phyloP scores from a whole-genome alignment of 192 early-diverging fungal species.

The Dimargaris verticillata region DNA sequence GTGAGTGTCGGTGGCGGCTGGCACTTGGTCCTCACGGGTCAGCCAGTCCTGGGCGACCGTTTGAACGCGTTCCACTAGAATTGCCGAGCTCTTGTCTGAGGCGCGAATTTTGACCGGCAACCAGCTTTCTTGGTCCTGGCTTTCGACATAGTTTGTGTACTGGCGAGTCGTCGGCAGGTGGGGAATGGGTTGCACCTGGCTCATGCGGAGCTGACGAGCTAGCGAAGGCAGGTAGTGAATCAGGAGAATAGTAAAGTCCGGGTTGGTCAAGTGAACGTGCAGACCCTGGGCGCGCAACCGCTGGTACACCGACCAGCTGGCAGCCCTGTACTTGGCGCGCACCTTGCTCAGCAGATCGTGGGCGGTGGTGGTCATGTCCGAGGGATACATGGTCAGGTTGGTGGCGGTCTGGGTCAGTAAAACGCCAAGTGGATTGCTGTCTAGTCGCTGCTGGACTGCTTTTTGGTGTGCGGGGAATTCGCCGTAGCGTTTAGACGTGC shows the following conservation, averaged over 20 bases:
- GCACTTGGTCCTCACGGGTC: not conserved
- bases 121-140: not conserved
- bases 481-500: too few relatives aligned
- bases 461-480: too few relatives aligned
- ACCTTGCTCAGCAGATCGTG: too few relatives aligned
- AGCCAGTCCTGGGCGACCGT: slow-evolving; percentile 1
- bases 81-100: not conserved
- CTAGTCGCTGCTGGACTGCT: too few relatives aligned
- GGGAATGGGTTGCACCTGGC: not conserved
- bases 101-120: not conserved
- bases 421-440: too few relatives aligned
- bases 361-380: too few relatives aligned
- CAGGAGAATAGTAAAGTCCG: not conserved
- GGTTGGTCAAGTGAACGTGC: not conserved
- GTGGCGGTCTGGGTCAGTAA: too few relatives aligned
- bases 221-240: slow-evolving; percentile 1
- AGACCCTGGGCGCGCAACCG: not conserved
- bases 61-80: not conserved
- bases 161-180: not conserved
- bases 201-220: not conserved
- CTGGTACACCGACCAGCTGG: not conserved
- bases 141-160: not conserved
- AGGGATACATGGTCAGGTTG: too few relatives aligned
- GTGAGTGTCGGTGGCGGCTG: not conserved
- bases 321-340: not conserved